Evolutionary conservation across 108 stramenopile species (phyloP), one percentile per base, ranked within the genome.

Genomic region (Skeletonema marinoi): DNA sequence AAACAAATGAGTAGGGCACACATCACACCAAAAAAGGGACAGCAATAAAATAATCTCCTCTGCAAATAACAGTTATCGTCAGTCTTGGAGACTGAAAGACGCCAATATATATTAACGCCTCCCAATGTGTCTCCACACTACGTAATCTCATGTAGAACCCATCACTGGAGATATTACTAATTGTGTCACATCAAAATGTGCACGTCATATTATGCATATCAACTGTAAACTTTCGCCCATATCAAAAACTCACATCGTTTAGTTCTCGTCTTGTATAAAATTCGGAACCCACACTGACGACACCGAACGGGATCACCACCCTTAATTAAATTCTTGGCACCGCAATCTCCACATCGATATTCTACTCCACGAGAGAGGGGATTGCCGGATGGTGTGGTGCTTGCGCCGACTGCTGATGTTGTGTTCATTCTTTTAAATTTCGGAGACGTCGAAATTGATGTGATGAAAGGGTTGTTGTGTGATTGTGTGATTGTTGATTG

Each of bases 221-320:
- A 66, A 3, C 51, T 3, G 13, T 21, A 36, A 29, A 31, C 1
- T 36, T 48, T 48, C 46, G 17, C 7, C 1, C 2, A 13, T 48
- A 19, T 36, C 0, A 32, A 14, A 14, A 48, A 90, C 93, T 88
- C 81, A 94, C 93, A 89, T 89, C 93, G 78, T 80, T 98, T 97
- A 17, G 99, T 99, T 32, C 99, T 86, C 12, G 89, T 93, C 88
- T 99, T 99, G 86, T 99, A 99, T 67, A 99, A 83, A 77, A 99
- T 98, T 25, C 99, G 88, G 84, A 98, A 98, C 32, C 97, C 97
- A 77, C 98, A 99, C 77, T 95, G 91, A 32, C 97, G 94, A 84
- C 98, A 99, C 56, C 97, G 94, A 32, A 99, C 93, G 16, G 93
- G 93, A 85, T 96, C 96, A 41, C 90, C 88, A 3, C 88, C 90